Conservation (phyloP, 2,329 filamentous ascomycete genomes). For the Penicillium sp. region DNA sequence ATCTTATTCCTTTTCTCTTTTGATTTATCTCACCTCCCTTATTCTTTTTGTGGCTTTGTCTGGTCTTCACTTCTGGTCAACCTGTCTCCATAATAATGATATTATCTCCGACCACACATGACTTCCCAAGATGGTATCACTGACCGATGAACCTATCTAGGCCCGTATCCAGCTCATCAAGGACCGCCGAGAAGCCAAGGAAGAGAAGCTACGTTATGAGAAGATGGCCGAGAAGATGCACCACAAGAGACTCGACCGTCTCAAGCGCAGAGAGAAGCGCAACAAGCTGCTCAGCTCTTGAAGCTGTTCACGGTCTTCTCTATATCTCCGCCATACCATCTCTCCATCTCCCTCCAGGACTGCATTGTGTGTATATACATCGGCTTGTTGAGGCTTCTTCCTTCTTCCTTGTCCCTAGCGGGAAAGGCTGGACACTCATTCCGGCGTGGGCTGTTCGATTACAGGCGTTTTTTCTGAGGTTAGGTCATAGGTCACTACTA, state of each 20-base stretch:
- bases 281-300: conserved; percentile 54
- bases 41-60: not conserved
- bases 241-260: conserved; percentile 84
- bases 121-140: conserved; percentile 7
- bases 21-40: not conserved
- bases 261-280: conserved; percentile 95
- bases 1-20: not conserved
- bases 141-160: conserved; percentile 45
- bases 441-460: conserved; percentile 9
- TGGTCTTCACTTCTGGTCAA: not conserved
- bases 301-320: conserved; percentile 15
- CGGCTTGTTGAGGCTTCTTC: not conserved
- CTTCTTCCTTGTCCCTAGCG: conserved; percentile 1
- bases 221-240: conserved; percentile 98
- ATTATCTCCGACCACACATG: not conserved
- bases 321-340: conserved; percentile 7
- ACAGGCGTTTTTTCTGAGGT: conserved; percentile 20
- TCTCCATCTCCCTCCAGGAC: conserved; percentile 1
- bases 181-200: conserved; percentile 82
- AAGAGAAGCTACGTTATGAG: conserved; percentile 87
- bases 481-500: conserved; percentile 11
- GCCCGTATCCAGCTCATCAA: conserved; percentile 74
- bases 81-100: not conserved
- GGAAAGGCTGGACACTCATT: conserved; percentile 3
- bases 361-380: conserved; percentile 2